Evolutionary conservation across 345 rosid genomes (phyloP).

Genomic region (Eucalyptus tenuipes): DNA sequence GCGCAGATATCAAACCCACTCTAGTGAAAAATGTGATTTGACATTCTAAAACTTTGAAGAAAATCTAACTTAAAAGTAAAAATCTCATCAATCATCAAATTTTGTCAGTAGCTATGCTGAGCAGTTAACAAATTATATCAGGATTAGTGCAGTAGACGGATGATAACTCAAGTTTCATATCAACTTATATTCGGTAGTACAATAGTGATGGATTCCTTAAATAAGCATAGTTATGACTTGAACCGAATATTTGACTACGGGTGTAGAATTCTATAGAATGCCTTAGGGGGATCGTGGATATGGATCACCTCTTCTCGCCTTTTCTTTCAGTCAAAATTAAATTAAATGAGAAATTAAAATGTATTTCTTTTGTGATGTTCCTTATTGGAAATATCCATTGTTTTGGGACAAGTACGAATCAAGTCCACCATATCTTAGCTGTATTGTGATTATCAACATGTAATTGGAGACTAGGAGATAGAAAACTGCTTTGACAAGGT

Average conservation of each 20-base stretch:
- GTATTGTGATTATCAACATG: background rate
- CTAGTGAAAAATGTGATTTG: background rate
- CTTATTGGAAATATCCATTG: background rate
- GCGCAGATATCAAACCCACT: background rate
- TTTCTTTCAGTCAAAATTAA: background rate
- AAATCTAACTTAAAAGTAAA: background rate
- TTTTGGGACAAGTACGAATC: background rate
- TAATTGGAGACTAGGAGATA: background rate
- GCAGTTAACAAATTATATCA: background rate
- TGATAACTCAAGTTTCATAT: rapidly evolving
- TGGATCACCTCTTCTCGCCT: background rate
- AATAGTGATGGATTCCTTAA: rapidly evolving
- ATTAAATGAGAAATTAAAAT: background rate
- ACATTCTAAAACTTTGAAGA: background rate
- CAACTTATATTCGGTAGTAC: rapidly evolving
- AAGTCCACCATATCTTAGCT: rapidly evolving
- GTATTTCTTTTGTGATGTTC: background rate
- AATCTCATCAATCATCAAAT: background rate
- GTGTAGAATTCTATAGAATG: rapidly evolving
- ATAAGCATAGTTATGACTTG: background rate
- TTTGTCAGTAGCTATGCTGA: rapidly evolving
- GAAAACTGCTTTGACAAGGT: background rate
- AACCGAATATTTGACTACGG: rapidly evolving
- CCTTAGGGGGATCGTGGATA: rapidly evolving
- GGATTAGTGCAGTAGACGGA: rapidly evolving